phyloP scores from a whole-genome alignment of 345 rosid species.

The Arabidopsis thaliana region DNA sequence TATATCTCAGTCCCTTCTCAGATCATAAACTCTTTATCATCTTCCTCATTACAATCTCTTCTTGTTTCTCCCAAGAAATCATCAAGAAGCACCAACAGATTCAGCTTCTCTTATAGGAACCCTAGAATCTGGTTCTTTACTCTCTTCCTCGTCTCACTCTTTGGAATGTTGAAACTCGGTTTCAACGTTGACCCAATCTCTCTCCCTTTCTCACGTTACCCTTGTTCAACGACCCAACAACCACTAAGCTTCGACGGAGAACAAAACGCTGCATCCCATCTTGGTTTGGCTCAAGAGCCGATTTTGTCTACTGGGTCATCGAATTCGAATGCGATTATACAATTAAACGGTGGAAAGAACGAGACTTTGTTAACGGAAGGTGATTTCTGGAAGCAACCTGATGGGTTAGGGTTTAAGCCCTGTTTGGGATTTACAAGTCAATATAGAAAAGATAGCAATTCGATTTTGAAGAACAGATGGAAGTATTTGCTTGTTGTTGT shows the following conservation, averaged over 20 bases:
- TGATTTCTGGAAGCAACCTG: conserved; percentile 97
- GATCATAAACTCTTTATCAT: conserved; percentile 68
- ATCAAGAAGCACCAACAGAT: conserved; percentile 42
- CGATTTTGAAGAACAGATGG: conserved; percentile 59
- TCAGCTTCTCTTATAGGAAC: conserved; percentile 50
- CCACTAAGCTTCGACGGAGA: conserved; percentile 28
- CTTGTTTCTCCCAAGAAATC: conserved; percentile 73
- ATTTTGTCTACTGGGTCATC: conserved; percentile 11
- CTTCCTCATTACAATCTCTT: conserved; percentile 76
- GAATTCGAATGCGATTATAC: conserved; percentile 23
- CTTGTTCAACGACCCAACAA: conserved; percentile 51
- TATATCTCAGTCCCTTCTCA: conserved; percentile 82
- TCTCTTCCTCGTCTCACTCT: conserved; percentile 66
- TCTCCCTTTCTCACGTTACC: conserved; percentile 57
- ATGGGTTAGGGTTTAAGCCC: conserved; percentile 84
- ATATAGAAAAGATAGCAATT: conserved; percentile 60
- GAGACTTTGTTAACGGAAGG: conserved; percentile 40
- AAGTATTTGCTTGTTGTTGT: conserved; percentile 91
- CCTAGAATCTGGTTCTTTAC: conserved; percentile 66
- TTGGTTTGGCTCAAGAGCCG: conserved; percentile 31
- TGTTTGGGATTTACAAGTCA: conserved; percentile 68
- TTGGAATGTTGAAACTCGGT: conserved; percentile 68
- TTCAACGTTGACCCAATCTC: conserved; percentile 59
- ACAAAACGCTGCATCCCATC: conserved; percentile 35
- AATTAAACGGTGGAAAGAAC: conserved; percentile 23